These are phyloP conservation scores for Ambrosia artemisiifolia DNA, from an alignment of 129 eudicot species.

Conservation along the genomic window DNA sequence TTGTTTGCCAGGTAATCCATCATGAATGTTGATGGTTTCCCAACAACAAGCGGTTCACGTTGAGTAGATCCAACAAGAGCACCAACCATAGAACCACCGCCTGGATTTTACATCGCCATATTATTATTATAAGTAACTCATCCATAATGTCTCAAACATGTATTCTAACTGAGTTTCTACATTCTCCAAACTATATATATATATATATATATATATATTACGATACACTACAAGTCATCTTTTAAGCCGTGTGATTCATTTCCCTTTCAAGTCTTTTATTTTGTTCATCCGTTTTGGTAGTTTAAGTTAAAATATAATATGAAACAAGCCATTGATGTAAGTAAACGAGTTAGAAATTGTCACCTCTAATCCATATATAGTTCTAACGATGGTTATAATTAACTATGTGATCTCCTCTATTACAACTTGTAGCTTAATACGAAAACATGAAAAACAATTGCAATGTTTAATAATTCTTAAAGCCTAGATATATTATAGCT, in stretches of 20 bases:
- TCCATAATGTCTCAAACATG: neutral
- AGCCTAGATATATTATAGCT: neutral
- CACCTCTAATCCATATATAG: neutral
- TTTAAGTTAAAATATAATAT: neutral
- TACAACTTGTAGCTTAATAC: neutral
- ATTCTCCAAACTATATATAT: neutral
- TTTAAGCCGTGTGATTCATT: neutral
- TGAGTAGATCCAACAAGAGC: constrained; percentile 91
- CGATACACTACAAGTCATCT: neutral
- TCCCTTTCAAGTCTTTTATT: neutral
- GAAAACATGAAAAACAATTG: neutral
- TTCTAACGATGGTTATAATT: neutral
- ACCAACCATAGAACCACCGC: constrained; percentile 99
- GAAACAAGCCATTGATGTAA: neutral
- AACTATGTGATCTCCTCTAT: neutral
- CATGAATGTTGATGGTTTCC: constrained; percentile 99
- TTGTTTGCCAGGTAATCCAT: constrained; percentile 93
- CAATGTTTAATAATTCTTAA: constrained; percentile 9
- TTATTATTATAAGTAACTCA: constrained; percentile 3
- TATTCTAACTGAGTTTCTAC: neutral
- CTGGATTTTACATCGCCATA: constrained; percentile 36
- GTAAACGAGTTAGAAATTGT: neutral
- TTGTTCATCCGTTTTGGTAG: neutral
- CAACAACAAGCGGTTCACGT: constrained; percentile 89
- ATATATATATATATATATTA: no score